Percentiles rank a stretch among this genome's conserved stretches.
Conservation (phyloP, 1,284 basidiomycete species). For the Boletus mariae region DNA sequence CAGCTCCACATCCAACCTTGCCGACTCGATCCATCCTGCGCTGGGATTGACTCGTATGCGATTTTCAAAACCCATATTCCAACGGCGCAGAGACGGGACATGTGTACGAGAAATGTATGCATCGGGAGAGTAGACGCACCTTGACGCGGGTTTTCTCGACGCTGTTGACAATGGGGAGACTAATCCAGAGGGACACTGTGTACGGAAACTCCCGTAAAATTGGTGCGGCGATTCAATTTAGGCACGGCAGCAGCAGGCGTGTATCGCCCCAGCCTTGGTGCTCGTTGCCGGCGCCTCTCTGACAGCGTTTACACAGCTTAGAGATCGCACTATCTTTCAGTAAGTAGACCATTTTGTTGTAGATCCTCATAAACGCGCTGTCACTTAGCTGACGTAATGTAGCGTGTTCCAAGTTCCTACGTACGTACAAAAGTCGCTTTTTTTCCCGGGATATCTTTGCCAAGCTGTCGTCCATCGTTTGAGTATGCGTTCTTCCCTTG, state of each 20-base stretch:
- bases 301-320: too few species aligned
- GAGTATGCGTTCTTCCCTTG: constrained; percentile 22
- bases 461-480: constrained; percentile 13
- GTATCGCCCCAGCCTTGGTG: background rate
- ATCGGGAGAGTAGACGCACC: constrained; percentile 22
- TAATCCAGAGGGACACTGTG: background rate
- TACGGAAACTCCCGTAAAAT: constrained; percentile 25
- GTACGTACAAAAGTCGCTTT: constrained; percentile 6
- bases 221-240: constrained; percentile 21
- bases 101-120: constrained; percentile 9
- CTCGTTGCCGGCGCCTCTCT: too few species aligned
- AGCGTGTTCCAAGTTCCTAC: background rate
- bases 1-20: constrained; percentile 32
- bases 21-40: constrained; percentile 22
- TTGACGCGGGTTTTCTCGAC: constrained; percentile 33
- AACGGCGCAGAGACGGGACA: background rate
- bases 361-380: background rate
- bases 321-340: background rate
- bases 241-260: background rate
- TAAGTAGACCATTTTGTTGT: background rate
- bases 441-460: constrained; percentile 6
- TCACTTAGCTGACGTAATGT: constrained; percentile 21
- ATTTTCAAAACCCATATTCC: background rate
- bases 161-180: constrained; percentile 24
- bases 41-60: background rate